Conservation (phyloP, 495 filamentous ascomycete genomes). For the Tuber borchii region DNA sequence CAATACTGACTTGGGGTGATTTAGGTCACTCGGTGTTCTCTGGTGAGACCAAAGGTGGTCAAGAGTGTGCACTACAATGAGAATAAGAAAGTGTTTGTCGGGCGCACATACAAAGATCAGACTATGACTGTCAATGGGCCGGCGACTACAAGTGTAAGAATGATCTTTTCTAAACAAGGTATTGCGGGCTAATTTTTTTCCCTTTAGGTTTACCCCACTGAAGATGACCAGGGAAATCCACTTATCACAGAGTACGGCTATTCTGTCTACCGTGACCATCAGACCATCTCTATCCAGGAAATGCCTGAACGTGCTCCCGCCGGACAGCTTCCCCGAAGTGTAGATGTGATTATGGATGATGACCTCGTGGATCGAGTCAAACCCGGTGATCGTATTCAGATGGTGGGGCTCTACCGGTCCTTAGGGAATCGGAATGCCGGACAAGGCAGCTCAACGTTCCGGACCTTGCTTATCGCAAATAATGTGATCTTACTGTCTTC, state of each 20-base stretch:
- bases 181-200: not conserved
- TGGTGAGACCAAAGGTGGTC: slow-evolving; percentile 92
- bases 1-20: slow-evolving; percentile 12
- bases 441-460: slow-evolving; percentile 81
- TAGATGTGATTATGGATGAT: slow-evolving; percentile 97
- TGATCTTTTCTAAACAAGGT: not conserved
- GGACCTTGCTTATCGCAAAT: slow-evolving; percentile 87
- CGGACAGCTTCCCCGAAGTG: slow-evolving; percentile 88
- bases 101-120: slow-evolving; percentile 84
- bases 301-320: slow-evolving; percentile 97
- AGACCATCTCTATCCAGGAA: slow-evolving; percentile 97
- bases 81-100: slow-evolving; percentile 70
- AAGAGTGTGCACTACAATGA: slow-evolving; percentile 97
- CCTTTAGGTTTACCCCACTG: slow-evolving; percentile 71
- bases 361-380: slow-evolving; percentile 93
- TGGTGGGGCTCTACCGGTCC: slow-evolving; percentile 89
- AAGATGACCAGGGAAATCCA: slow-evolving; percentile 75
- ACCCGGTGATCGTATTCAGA: slow-evolving; percentile 89
- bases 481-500: slow-evolving; percentile 92
- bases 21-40: slow-evolving; percentile 74
- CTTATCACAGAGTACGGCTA: slow-evolving; percentile 93
- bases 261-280: slow-evolving; percentile 92
- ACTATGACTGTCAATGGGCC: slow-evolving; percentile 89
- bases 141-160: slow-evolving; percentile 55
- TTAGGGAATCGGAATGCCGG: slow-evolving; percentile 89